A percentile compares a stretch with the other conserved stretches of the same genome.
Evolutionary conservation across 768 basidiomycete species (phyloP).

Genomic region (Cystoderma amianthinum): DNA sequence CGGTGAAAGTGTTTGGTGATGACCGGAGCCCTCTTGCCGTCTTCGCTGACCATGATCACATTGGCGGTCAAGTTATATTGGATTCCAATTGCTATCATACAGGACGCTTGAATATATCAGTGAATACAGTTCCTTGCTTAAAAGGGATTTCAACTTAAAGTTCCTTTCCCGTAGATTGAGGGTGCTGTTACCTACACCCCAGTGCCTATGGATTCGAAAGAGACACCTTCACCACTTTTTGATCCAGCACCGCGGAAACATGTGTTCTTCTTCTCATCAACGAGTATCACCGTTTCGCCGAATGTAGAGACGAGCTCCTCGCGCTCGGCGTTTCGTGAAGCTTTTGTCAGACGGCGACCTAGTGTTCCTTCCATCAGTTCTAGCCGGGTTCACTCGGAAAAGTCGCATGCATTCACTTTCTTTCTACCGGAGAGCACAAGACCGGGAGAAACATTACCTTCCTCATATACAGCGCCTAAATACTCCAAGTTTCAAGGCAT

Average conservation of each 20-base stretch:
- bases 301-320: slow-evolving; percentile 16
- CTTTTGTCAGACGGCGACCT: slow-evolving; percentile 37
- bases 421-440: slow-evolving; percentile 43
- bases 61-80: slow-evolving; percentile 54
- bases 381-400: slow-evolving; percentile 23
- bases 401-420: slow-evolving; percentile 46
- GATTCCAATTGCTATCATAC: slow-evolving; percentile 42
- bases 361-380: slow-evolving; percentile 33
- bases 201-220: too few species aligned
- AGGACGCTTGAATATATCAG: slow-evolving; percentile 54
- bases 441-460: slow-evolving; percentile 53
- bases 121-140: slow-evolving; percentile 16
- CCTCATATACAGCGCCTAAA: slow-evolving; percentile 42
- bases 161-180: not conserved
- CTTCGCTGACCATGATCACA: slow-evolving; percentile 52
- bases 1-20: slow-evolving; percentile 39
- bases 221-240: not conserved
- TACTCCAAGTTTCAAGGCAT: slow-evolving; percentile 30
- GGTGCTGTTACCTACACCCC: not conserved
- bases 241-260: slow-evolving; percentile 22
- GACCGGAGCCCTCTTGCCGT: slow-evolving; percentile 37
- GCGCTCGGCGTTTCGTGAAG: slow-evolving; percentile 35
- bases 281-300: slow-evolving; percentile 32
- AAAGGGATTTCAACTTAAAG: not conserved
- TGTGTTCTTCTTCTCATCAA: slow-evolving; percentile 44